Base-by-base conservation (phyloP, 2,329 filamentous ascomycete species). In the Coccinonectria pachysandricola region DNA sequence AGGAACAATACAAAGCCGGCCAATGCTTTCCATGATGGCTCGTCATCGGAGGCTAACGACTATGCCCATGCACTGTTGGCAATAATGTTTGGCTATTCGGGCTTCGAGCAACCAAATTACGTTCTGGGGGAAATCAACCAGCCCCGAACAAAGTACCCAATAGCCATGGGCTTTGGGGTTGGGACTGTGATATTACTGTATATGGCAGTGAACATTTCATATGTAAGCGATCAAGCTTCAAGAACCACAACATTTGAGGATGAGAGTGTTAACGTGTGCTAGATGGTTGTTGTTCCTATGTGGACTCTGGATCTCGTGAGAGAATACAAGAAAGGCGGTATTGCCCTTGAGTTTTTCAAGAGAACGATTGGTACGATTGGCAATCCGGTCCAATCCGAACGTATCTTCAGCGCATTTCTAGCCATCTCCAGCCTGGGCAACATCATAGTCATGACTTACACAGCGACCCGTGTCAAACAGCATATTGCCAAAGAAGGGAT, bases 401-500 rank as follows among this genome's bases (percentile, higher is more conserved):
- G n/a, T n/a, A n/a, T 65, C 6, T 54, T 70, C 32, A 55, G 64
- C 9, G 62, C 55, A 1, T 59, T 74, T 21, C 53, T 71, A 6
- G 67, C 69, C 4, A 47, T 74, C 14, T 68, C 64, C 3, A 64
- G 60, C 13, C 55, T 73, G 24, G 68, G 69, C 0, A 72, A 74
- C 39, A 63, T 75, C 21, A 54, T 72, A 8, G 64, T 67, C 12
- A 68, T 67, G 49, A 74, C 68, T 1, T 75, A 68, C 36, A 68
- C 65, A 0, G 60, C 65, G 6, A 59, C 66, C 3, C 55, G 66
- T 33, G 62, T 74, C 11, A 72, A 74, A 42, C 69, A 74, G 40
- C 69, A 75, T 40, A 70, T 75, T 21, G 70, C 69, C 6, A 72
- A 74, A 39, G 64, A 71, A 42, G 68, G 68, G 1, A 60, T 71